Conservation (phyloP, 2,329 filamentous ascomycete species). For the Cladosporium phlei region DNA sequence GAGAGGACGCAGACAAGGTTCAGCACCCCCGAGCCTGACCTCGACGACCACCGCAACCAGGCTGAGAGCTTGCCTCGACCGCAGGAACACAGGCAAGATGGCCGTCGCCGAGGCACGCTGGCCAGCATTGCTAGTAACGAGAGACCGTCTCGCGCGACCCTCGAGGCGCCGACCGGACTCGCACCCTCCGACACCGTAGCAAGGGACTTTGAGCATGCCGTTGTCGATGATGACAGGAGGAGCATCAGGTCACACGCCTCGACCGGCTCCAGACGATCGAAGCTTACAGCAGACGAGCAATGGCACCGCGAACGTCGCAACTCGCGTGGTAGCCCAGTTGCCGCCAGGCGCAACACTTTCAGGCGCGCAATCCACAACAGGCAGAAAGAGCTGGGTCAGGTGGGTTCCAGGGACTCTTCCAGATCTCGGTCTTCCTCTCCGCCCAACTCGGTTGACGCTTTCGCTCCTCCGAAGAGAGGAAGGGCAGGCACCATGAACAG, state of each 20-base stretch:
- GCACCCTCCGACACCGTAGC: slow-evolving; percentile 41
- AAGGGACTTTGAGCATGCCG: slow-evolving; percentile 81
- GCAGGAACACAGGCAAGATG: slow-evolving; percentile 41
- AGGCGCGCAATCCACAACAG: slow-evolving; percentile 32
- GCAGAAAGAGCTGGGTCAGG: slow-evolving; percentile 17
- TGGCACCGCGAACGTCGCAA: slow-evolving; percentile 28
- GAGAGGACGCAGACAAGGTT: slow-evolving; percentile 56
- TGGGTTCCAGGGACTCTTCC: slow-evolving; percentile 27
- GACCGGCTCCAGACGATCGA: slow-evolving; percentile 25
- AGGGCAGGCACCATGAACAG: slow-evolving; percentile 65
- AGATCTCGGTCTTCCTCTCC: slow-evolving; percentile 72
- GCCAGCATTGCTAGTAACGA: slow-evolving; percentile 56
- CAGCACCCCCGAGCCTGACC: slow-evolving; percentile 69
- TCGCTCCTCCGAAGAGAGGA: slow-evolving; percentile 83
- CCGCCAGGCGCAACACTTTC: slow-evolving; percentile 40
- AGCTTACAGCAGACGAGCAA: slow-evolving; percentile 24
- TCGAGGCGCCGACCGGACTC: slow-evolving; percentile 40
- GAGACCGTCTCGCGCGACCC: slow-evolving; percentile 42
- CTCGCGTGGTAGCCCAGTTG: slow-evolving; percentile 32
- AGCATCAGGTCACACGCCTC: slow-evolving; percentile 46
- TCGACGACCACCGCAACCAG: slow-evolving; percentile 82
- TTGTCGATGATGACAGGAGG: slow-evolving; percentile 70
- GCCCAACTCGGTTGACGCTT: slow-evolving; percentile 95
- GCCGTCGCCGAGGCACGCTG: slow-evolving; percentile 62
- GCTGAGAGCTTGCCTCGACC: slow-evolving; percentile 55